phyloP scores from a whole-genome alignment of 2,329 filamentous ascomycete species.

The Albophoma yamanashiensis region DNA sequence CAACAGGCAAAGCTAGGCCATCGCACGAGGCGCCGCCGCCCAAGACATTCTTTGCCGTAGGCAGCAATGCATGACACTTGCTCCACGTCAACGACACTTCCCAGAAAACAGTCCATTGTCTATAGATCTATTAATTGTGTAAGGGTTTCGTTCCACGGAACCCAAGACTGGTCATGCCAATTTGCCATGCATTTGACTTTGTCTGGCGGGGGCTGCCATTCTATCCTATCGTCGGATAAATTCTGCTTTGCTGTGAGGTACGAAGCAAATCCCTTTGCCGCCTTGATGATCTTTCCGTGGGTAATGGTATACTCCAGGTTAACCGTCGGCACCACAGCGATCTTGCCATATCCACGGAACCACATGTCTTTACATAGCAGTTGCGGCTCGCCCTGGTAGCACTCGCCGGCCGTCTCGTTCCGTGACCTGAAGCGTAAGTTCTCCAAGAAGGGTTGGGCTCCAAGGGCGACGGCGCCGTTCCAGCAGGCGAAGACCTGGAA shows the following conservation, averaged over 20 bases:
- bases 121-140: neutral
- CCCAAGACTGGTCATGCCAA: conserved; percentile 29
- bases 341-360: conserved; percentile 35
- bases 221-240: conserved; percentile 17
- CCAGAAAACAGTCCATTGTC: neutral
- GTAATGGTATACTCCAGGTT: conserved; percentile 44
- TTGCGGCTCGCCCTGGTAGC: conserved; percentile 42
- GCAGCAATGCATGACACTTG: too few relatives aligned
- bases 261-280: conserved; percentile 35
- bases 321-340: conserved; percentile 44
- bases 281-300: conserved; percentile 33
- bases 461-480: conserved; percentile 44
- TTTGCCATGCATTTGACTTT: conserved; percentile 36
- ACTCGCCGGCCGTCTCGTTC: conserved; percentile 26
- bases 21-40: too few relatives aligned
- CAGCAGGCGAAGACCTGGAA: conserved; percentile 53
- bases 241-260: conserved; percentile 13
- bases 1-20: too few relatives aligned
- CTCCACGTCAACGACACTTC: neutral
- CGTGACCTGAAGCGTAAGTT: conserved; percentile 33
- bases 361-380: conserved; percentile 49
- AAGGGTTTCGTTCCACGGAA: conserved; percentile 20
- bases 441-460: conserved; percentile 33
- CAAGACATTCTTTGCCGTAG: too few relatives aligned
- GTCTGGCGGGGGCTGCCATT: conserved; percentile 35